phyloP scores from a whole-genome alignment of 2,329 filamentous ascomycete genomes.

The Mycogone perniciosa region DNA sequence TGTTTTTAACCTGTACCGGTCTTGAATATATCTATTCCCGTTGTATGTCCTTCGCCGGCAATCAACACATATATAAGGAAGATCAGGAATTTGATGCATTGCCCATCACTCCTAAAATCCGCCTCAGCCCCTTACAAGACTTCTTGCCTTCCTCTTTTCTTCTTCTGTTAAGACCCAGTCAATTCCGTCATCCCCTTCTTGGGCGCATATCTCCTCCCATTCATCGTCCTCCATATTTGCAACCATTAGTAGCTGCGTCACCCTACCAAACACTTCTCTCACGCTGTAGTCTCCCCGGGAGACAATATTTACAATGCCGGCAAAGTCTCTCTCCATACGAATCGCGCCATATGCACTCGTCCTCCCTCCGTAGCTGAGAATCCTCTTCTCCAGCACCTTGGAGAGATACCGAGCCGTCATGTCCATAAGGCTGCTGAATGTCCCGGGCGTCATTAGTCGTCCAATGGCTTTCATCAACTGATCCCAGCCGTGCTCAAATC shows the following conservation, averaged over 20 bases:
- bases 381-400: slow-evolving; percentile 76
- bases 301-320: slow-evolving; percentile 63
- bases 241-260: slow-evolving; percentile 74
- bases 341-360: slow-evolving; percentile 78
- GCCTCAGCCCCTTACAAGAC: slow-evolving; percentile 46
- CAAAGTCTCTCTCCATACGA: slow-evolving; percentile 76
- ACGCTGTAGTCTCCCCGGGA: slow-evolving; percentile 68
- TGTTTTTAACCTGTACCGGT: no score
- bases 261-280: slow-evolving; percentile 68
- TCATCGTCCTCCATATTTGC: slow-evolving; percentile 95
- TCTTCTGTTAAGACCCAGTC: slow-evolving; percentile 66
- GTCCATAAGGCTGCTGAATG: slow-evolving; percentile 70
- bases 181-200: slow-evolving; percentile 55
- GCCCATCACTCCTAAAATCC: neutral
- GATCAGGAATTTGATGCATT: neutral
- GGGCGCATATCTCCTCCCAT: slow-evolving; percentile 67
- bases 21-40: no score
- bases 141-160: slow-evolving; percentile 66
- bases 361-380: slow-evolving; percentile 72
- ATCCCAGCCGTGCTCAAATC: slow-evolving; percentile 83
- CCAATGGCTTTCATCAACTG: slow-evolving; percentile 77
- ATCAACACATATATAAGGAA: neutral
- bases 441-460: slow-evolving; percentile 72
- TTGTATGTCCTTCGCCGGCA: no score
- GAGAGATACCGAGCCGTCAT: slow-evolving; percentile 69